Evolutionary conservation across 1,139 yeast species (phyloP).

Genomic region (Zygosaccharomyces sapae): DNA sequence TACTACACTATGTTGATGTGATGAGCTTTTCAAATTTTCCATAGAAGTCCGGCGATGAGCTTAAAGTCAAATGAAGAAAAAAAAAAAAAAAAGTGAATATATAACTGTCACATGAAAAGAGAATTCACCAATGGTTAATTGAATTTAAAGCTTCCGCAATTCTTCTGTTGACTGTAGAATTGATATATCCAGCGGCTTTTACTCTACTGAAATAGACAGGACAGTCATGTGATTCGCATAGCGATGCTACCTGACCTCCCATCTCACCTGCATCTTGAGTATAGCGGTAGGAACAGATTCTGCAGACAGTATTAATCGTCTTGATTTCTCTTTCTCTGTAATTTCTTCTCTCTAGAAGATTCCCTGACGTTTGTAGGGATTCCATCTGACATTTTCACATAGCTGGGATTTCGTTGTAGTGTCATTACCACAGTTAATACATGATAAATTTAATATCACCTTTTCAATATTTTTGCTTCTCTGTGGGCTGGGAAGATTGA

Average conservation of each 20-base stretch:
- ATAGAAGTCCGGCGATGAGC: slow-evolving; percentile 3
- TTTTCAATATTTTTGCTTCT: slow-evolving; percentile 13
- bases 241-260: slow-evolving; percentile 20
- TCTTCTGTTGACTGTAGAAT: slow-evolving; percentile 4
- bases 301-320: slow-evolving; percentile 30
- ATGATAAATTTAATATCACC: slow-evolving; percentile 18
- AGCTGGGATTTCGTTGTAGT: slow-evolving; percentile 23
- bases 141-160: slow-evolving; percentile 9
- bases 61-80: neutral
- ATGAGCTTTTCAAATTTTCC: slow-evolving; percentile 15
- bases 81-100: neutral
- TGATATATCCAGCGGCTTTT: slow-evolving; percentile 17
- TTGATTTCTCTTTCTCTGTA: slow-evolving; percentile 23
- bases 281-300: slow-evolving; percentile 32
- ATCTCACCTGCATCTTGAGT: slow-evolving; percentile 23
- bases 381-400: slow-evolving; percentile 40
- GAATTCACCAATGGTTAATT: slow-evolving; percentile 12
- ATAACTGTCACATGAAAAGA: neutral
- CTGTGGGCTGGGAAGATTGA: slow-evolving; percentile 16
- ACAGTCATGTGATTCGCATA: slow-evolving; percentile 41
- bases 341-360: slow-evolving; percentile 22
- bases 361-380: slow-evolving; percentile 26
- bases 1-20: neutral
- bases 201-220: slow-evolving; percentile 39
- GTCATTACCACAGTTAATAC: slow-evolving; percentile 23